Conservation (phyloP, 768 basidiomycete genomes). For the Trametes gibbosa region DNA sequence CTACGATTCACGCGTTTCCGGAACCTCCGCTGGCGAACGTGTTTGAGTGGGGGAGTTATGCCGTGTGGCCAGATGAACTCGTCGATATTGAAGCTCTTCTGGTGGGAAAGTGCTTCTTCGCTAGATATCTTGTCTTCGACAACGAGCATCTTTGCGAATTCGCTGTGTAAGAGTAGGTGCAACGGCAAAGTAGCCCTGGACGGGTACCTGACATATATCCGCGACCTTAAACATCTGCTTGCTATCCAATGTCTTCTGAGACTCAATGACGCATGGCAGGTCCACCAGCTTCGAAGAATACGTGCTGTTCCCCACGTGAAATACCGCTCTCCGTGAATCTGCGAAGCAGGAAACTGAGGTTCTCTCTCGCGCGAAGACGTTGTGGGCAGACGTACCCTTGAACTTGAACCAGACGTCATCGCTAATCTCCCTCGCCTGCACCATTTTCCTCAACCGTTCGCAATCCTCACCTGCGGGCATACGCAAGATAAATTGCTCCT, state of each 20-base stretch:
- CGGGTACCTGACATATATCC: conserved; percentile 89
- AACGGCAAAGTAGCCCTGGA: not conserved
- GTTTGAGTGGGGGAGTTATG: conserved; percentile 87
- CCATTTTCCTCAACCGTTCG: conserved; percentile 78
- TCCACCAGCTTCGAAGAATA: conserved; percentile 96
- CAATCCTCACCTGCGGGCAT: conserved; percentile 85
- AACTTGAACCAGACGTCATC: conserved; percentile 97
- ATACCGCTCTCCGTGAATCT: conserved; percentile 91
- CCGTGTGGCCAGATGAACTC: conserved; percentile 99
- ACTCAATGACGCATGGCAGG: conserved; percentile 89
- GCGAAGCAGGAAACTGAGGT: not conserved
- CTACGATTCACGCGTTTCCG: conserved; percentile 84
- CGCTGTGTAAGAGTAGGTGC: not conserved
- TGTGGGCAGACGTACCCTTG: conserved; percentile 58
- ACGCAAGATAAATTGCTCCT: conserved; percentile 94
- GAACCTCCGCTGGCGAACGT: conserved; percentile 89
- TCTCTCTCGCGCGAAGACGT: not conserved
- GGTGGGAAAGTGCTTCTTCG: conserved; percentile 61
- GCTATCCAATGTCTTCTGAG: conserved; percentile 93
- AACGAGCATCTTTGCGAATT: conserved; percentile 75
- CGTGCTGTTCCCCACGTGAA: conserved; percentile 77
- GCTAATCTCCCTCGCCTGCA: conserved; percentile 70
- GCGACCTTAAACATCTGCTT: conserved; percentile 99
- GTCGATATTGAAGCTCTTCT: conserved; percentile 80
- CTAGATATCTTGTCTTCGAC: conserved; percentile 72